Base-by-base conservation (phyloP, 352 stramenopile genomes). In the Pythium pyrilobum region DNA sequence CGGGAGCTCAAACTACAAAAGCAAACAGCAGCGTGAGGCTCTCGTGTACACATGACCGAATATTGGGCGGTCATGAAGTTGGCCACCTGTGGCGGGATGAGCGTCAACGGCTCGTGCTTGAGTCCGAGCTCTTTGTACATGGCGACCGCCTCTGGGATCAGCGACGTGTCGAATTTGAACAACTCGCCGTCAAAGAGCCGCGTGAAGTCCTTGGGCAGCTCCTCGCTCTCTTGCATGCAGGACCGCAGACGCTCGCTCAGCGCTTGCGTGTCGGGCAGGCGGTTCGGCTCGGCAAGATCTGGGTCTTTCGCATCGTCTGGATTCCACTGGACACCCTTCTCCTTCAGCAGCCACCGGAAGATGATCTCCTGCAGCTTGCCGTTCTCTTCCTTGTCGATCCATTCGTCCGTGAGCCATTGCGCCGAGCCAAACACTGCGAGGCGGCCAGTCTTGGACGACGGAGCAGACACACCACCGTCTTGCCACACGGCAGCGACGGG, bases 311-410 rank as follows among this genome's bases (percentile, higher is more conserved):
- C 76, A 27, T 92, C 82, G 23, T 85, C 69, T 15, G 79, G 60
- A 27, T 87, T 75, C 39, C 85, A 77, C 34, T 73, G 73, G 45
- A 92, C 84, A 6, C 58, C 41, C 33, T 80, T 82, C 66, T 97
- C 87, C 33, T 89, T 85, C 0, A 98, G 71, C 2, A 98, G 69
- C 87, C 93, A 99, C 24, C 88, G 82, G 44, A 98, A 91, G 31
- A 99, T 56, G 40, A 98, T 81, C 42, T 98, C 89, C 52, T 89
- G 87, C 4, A 99, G 71, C 53, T 94, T 92, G 6, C 54, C 59
- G 68, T 99, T 99, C 49, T 97, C 87, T 62, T 97, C 89, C 66
- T 98, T 97, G 62, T 97, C 89, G 20, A 98, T 68, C 87, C 88
- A 99, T 34, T 97, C 85, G 60, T 98, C 95, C 13, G 79, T 77